Percentiles rank a stretch among this genome's conserved stretches.
phyloP scores from a whole-genome alignment of 2,329 filamentous ascomycete genomes.

The Leptographium flavum region DNA sequence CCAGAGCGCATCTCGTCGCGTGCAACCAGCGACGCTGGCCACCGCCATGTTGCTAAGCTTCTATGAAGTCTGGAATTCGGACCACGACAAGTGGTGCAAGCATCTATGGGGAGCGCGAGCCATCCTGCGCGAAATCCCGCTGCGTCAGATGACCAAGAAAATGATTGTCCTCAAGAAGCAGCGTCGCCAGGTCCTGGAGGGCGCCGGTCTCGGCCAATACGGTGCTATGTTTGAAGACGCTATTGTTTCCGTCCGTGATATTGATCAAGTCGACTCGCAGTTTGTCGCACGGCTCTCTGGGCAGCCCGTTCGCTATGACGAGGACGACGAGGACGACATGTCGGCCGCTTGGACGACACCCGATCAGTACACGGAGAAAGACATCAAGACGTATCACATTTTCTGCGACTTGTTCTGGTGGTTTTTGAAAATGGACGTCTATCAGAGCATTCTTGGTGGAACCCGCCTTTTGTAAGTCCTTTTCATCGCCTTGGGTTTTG shows the following conservation, averaged over 20 bases:
- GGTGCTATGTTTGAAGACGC: neutral
- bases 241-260: constrained; percentile 13
- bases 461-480: constrained; percentile 58
- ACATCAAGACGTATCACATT: constrained; percentile 68
- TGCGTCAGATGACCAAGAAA: constrained; percentile 55
- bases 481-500: constrained; percentile 2
- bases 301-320: constrained; percentile 20
- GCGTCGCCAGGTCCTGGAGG: constrained; percentile 22
- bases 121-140: constrained; percentile 70
- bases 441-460: constrained; percentile 79
- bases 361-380: constrained; percentile 31
- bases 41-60: constrained; percentile 76
- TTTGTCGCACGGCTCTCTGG: constrained; percentile 29
- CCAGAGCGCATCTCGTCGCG: constrained; percentile 50
- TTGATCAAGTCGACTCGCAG: constrained; percentile 26
- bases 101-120: constrained; percentile 77
- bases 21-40: constrained; percentile 70
- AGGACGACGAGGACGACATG: constrained; percentile 12
- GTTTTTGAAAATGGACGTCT: constrained; percentile 88
- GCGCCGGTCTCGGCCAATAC: neutral
- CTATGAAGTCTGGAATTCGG: constrained; percentile 88
- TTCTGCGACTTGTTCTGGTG: constrained; percentile 88
- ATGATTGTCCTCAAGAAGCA: constrained; percentile 49
- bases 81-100: constrained; percentile 91
- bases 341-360: constrained; percentile 9